Base-by-base conservation (phyloP, 2,329 filamentous ascomycete species). In the Hypoxylon sp. region DNA sequence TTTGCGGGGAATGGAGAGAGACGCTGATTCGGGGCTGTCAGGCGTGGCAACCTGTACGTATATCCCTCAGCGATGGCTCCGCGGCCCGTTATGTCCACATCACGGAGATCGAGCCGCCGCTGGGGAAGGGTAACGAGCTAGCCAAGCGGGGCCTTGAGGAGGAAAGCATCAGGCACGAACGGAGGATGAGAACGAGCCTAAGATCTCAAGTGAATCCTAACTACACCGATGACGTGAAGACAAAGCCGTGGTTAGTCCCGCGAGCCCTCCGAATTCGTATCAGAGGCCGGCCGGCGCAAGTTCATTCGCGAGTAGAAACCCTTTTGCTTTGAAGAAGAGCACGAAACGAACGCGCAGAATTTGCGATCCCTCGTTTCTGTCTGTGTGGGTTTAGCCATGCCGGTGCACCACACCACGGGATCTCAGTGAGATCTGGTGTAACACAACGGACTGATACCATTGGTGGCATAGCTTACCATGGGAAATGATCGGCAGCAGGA, bases 31-130 rank as follows among this genome's bases (percentile, higher is more conserved):
- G 62, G 64, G 63, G 52, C 8, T 30, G 26, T 33, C 36, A 64
- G 60, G 64, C 63, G 53, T 68, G 53, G 64, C 60, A 59, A 62
- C 48, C 46, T 50, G 36, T 52, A 32, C 44, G 33, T 55, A 65
- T 60, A 55, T 64, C 49, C 44, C 51, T 54, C 58, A 55, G 33
- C 33, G 50, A n/a, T 67, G 67, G 67, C 61, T 57, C 48, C 36
- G 51, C 67, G 67, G 67, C 67, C 67, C 67, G 67, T 60, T 67
- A 64, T 62, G 57, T 65, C 67, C 67, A 69, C 62, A 46, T 59
- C 64, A 62, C 67, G 67, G 67, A 69, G 67, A 65, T 54, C 36
- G 42, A 67, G 38, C 44, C 58, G 54, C 67, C 67, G 67, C 50
- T 28, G 30, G 57, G 61, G 51, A 42, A 33, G 49, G 45, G 46